Evolutionary conservation across 1,284 basidiomycete species (phyloP), one percentile per base, ranked within the genome.

Genomic region (Sporisorium graminicola): DNA sequence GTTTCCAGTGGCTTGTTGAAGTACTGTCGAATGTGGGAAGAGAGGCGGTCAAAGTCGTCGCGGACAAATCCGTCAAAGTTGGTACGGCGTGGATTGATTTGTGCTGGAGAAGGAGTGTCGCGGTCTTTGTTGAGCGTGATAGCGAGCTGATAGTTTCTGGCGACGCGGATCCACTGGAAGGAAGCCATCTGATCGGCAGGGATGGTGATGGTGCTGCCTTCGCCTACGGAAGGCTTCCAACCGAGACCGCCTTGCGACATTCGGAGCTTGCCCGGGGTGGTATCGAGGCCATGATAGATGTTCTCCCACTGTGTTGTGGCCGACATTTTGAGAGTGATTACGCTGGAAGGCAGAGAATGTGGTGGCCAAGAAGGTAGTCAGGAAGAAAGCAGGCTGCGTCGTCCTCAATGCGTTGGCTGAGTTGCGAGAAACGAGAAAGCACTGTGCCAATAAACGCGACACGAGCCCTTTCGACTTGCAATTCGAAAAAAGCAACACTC

Each of bases 31-130:
- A 86, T 80, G 42, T 83, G 72, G 44, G 83, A 78, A 12, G 81
- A 74, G 50, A 87, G 78, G 16, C 82, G 65, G 33, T 87, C 87
- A 64, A 82, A 83, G 66, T 87, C 95, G 87, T 98, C 95, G 76
- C 93, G 90, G 85, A 90, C 87, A 87, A 99, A 98, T 5, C 95
- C 95, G 79, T 99, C 96, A 83, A 98, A 98, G n/a, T 90, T 92
- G 81, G 93, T 91, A 78, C 87, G 83, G 24, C 89, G 90, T 63
- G 81, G 86, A 13, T 75, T 63, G 43, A 57, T 59, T 63, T 81
- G 74, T 24, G 70, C 69, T 9, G 65, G 24, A 1, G 59, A 71
- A 43, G 80, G 80, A 1, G 65, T 58, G 8, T 79, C 75, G 81
- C 89, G 89, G 85, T 91, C 90, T 85, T 92, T 92, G 86, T 91